Evolutionary conservation across 257 asterid species (phyloP).

Genomic region (Petrea volubilis): DNA sequence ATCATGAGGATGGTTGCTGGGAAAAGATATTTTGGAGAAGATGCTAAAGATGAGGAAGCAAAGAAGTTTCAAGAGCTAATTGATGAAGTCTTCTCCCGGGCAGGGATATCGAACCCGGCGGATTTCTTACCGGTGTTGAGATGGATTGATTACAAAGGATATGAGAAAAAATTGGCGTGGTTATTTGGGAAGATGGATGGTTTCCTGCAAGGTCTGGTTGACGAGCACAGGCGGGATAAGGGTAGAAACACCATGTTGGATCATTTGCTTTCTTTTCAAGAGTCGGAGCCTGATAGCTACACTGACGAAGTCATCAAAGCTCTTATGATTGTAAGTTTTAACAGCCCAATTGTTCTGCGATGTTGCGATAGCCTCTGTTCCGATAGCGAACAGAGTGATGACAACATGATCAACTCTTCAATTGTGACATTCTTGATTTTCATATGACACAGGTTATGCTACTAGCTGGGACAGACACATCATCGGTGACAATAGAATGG

Average conservation of each 20-base stretch:
- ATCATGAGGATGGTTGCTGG: background rate
- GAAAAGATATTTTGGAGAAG: background rate
- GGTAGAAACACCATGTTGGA: constrained; percentile 25
- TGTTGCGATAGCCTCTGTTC: no score
- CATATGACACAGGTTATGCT: constrained; percentile 19
- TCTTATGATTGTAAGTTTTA: constrained; percentile 23
- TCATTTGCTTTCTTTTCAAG: constrained; percentile 35
- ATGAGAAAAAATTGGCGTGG: constrained; percentile 12
- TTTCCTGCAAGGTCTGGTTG: constrained; percentile 30
- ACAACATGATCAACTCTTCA: no score
- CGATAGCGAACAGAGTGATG: no score
- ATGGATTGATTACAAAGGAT: constrained; percentile 38
- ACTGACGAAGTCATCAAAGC: constrained; percentile 32
- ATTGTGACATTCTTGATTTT: no score
- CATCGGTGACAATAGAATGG: constrained; percentile 25
- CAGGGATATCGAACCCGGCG: background rate
- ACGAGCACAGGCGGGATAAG: constrained; percentile 15
- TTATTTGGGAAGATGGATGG: constrained; percentile 20
- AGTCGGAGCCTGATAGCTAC: constrained; percentile 29
- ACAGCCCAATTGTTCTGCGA: no score
- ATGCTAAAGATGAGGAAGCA: background rate
- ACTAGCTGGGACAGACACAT: constrained; percentile 23
- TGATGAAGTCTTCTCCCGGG: background rate
- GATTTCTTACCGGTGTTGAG: constrained; percentile 27
- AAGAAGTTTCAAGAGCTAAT: background rate